Conservation (phyloP, 2,329 filamentous ascomycete species). For the Fusarium domesticum region DNA sequence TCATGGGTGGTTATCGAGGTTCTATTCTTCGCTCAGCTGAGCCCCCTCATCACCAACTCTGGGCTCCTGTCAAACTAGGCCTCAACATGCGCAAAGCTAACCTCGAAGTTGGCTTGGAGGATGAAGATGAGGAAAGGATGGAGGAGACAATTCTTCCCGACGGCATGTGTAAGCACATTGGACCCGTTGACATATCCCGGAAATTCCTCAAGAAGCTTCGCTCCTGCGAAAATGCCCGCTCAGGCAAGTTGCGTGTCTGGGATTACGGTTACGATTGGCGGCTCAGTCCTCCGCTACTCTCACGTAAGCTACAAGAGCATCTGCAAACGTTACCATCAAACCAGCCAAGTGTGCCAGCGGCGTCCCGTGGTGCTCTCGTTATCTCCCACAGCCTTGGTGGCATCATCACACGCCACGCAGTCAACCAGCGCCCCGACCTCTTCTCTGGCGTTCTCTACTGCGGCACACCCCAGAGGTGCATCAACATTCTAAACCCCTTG, state of each 20-base stretch:
- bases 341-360: constrained; percentile 47
- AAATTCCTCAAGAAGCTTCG: constrained; percentile 75
- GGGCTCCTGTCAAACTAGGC: constrained; percentile 91
- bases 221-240: constrained; percentile 68
- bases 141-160: constrained; percentile 78
- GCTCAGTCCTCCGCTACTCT: constrained; percentile 74
- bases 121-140: constrained; percentile 80
- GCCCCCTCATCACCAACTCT: constrained; percentile 79
- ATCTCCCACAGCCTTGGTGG: constrained; percentile 87
- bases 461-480: constrained; percentile 78
- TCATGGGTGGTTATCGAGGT: constrained; percentile 87
- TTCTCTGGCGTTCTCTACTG: constrained; percentile 85
- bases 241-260: constrained; percentile 72
- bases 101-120: constrained; percentile 77
- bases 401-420: constrained; percentile 80
- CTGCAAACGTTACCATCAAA: constrained; percentile 75
- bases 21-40: constrained; percentile 84
- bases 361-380: constrained; percentile 69
- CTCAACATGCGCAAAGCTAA: constrained; percentile 90
- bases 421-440: constrained; percentile 80
- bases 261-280: constrained; percentile 97
- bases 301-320: constrained; percentile 67
- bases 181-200: constrained; percentile 84
- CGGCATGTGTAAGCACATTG: constrained; percentile 88
- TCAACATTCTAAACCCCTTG: constrained; percentile 87